phyloP scores from a whole-genome alignment of 2,329 filamentous ascomycete genomes.

The Aureobasidium sp. region DNA sequence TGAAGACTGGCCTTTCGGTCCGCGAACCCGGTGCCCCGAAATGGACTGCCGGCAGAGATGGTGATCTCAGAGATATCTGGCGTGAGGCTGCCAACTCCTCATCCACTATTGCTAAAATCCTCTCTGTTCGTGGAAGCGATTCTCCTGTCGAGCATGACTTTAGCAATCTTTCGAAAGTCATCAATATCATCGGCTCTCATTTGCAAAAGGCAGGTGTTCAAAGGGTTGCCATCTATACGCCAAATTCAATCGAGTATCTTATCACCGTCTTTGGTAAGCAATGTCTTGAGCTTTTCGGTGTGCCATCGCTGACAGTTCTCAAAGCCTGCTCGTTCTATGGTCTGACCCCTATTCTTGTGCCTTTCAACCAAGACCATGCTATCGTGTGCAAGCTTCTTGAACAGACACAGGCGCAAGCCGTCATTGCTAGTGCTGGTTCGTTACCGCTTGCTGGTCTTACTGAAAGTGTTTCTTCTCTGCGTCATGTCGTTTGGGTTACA shows the following conservation, averaged over 20 bases:
- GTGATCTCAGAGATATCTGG: conserved; percentile 90
- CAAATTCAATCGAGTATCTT: conserved; percentile 87
- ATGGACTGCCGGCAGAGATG: conserved; percentile 76
- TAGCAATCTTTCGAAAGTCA: conserved; percentile 73
- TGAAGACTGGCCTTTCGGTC: conserved; percentile 71
- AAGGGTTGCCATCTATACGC: conserved; percentile 81
- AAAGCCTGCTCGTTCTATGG: conserved; percentile 81
- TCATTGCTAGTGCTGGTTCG: conserved; percentile 80
- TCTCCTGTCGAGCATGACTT: conserved; percentile 62
- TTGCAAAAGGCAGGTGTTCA: conserved; percentile 59
- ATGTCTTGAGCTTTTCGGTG: neutral
- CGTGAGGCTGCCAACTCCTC: conserved; percentile 47
- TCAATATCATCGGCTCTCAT: conserved; percentile 77
- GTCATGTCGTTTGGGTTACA: conserved; percentile 83
- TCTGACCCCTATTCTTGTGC: conserved; percentile 75
- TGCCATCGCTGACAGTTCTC: conserved; percentile 13
- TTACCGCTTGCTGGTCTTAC: conserved; percentile 70
- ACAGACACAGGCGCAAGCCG: conserved; percentile 66
- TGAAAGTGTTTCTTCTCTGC: conserved; percentile 61
- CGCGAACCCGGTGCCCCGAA: conserved; percentile 72
- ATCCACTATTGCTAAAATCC: conserved; percentile 54
- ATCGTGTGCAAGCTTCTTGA: conserved; percentile 65
- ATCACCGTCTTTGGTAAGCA: conserved; percentile 63
- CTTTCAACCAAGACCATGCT: conserved; percentile 67
- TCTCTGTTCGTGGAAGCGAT: conserved; percentile 72